Evolutionary conservation across 768 basidiomycete species (phyloP), one percentile per base, ranked within the genome.

Genomic region (Pleurotus ostreatus): DNA sequence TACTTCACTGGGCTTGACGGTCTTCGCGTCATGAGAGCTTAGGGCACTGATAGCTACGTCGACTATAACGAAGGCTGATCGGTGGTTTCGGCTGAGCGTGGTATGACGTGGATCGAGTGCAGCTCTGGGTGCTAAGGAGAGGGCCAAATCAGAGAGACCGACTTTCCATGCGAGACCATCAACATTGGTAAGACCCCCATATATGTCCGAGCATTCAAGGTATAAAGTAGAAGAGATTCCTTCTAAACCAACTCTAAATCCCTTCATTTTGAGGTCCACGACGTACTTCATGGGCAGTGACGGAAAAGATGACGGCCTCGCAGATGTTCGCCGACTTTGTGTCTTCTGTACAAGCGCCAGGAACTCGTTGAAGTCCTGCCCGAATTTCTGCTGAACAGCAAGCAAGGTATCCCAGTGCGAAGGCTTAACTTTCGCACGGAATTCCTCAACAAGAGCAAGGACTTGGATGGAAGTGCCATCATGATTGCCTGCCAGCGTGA

Each of bases 351-450:
- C 75, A 48, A 94, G 67, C 5, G 78, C 70, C 11, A 94, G 69
- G 23, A 94, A 74, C 57, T 94, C 92, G 60, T 88, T 87, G 69
- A 94, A 89, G 69, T 94, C 92, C 63, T 88, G 86, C 5, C 90
- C 92, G 57, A 94, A 94, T 64, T 93, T 93, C 60, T 91, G 89
- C 64, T 93, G 92, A 7, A 95, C 88, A 4, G 81, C 82, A 2
- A 94, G 77, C 3, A 94, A 68, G 4, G 88, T 89, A 64, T 95
- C 93, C 83, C 90, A 86, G 62, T 93, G 85, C 0, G 83, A 82
- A 4, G 90, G 89, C 63, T 89, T 92, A 57, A 94, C 78, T 64
- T 81, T 86, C 56, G 91, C 70, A 38, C 85, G 78, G 60, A 93
- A 79, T 55, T 82, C 81, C 8, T 90, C 89, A 41, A 94, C 69